Conservation (phyloP, 768 basidiomycete genomes). For the Hypholoma sublateritium region DNA sequence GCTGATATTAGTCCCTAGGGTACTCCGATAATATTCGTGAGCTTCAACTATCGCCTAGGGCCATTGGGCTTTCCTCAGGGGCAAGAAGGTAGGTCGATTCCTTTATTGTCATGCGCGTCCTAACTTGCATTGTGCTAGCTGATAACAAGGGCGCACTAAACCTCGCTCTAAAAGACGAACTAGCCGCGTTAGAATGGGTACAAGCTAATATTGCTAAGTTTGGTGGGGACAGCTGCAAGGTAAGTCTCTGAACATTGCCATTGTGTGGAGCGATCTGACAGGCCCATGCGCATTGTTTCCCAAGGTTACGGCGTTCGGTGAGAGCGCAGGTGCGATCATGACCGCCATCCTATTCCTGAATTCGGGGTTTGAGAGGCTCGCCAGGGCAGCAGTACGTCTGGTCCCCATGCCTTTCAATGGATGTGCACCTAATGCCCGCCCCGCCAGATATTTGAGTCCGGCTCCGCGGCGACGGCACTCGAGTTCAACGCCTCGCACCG, state of each 20-base stretch:
- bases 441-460: conserved; percentile 41
- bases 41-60: conserved; percentile 41
- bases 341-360: conserved; percentile 39
- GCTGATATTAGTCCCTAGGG: conserved; percentile 21
- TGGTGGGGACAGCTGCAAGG: conserved; percentile 49
- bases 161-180: conserved; percentile 46
- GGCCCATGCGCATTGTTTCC: not conserved
- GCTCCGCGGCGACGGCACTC: conserved; percentile 35
- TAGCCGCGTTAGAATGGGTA: conserved; percentile 51
- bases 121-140: conserved; percentile 22
- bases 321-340: conserved; percentile 53
- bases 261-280: not conserved
- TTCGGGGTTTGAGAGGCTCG: conserved; percentile 30
- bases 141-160: conserved; percentile 37
- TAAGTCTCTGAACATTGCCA: not conserved
- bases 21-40: conserved; percentile 43
- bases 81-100: conserved; percentile 24
- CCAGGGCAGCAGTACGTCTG: conserved; percentile 29
- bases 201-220: conserved; percentile 58
- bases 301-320: conserved; percentile 52
- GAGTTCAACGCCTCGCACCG: conserved; percentile 29
- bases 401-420: not conserved
- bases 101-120: not conserved
- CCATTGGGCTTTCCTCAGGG: conserved; percentile 47
- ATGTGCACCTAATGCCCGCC: not conserved